Percentiles rank a stretch among this genome's conserved stretches.
phyloP scores from a whole-genome alignment of 2,329 filamentous ascomycete genomes.

The Penicillium sp. region DNA sequence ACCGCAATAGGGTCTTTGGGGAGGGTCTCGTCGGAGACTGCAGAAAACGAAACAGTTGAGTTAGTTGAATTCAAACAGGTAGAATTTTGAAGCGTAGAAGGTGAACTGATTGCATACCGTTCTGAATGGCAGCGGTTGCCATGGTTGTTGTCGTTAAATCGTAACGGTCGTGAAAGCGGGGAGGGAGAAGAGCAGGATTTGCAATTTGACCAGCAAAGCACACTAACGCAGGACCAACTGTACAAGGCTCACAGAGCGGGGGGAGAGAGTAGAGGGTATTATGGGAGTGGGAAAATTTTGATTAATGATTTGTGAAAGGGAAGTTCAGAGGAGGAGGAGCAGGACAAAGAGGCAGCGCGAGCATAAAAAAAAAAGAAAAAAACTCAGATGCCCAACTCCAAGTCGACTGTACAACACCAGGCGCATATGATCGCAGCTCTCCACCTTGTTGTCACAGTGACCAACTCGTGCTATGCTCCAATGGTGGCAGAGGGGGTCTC shows the following conservation, averaged over 20 bases:
- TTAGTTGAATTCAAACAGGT: constrained; percentile 1
- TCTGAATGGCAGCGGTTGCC: constrained; percentile 27
- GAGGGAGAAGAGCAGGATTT: constrained; percentile 15
- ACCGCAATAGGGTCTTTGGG: constrained; percentile 23
- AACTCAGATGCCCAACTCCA: constrained; percentile 22
- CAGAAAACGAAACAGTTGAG: too few relatives aligned
- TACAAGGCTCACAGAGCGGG: constrained; percentile 28
- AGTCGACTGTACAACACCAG: constrained; percentile 19
- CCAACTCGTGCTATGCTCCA: constrained; percentile 22
- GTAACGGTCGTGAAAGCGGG: constrained; percentile 25
- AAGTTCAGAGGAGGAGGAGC: constrained; percentile 10
- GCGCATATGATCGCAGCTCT: constrained; percentile 11
- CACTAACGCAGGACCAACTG: constrained; percentile 25
- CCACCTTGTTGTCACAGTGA: constrained; percentile 29
- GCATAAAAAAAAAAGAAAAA: constrained; percentile 22
- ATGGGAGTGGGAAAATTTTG: constrained; percentile 4
- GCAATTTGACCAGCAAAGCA: constrained; percentile 34
- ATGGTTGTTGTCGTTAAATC: constrained; percentile 29
- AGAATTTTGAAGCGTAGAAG: too few relatives aligned
- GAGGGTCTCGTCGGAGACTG: constrained; percentile 25
- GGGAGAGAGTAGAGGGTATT: background rate
- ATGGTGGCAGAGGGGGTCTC: constrained; percentile 3
- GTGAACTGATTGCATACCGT: constrained; percentile 15
- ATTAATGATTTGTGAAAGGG: constrained; percentile 12
- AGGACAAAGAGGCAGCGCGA: background rate